Evolutionary conservation across 441 rosid species (phyloP).

Genomic region (Croton laevigatus): DNA sequence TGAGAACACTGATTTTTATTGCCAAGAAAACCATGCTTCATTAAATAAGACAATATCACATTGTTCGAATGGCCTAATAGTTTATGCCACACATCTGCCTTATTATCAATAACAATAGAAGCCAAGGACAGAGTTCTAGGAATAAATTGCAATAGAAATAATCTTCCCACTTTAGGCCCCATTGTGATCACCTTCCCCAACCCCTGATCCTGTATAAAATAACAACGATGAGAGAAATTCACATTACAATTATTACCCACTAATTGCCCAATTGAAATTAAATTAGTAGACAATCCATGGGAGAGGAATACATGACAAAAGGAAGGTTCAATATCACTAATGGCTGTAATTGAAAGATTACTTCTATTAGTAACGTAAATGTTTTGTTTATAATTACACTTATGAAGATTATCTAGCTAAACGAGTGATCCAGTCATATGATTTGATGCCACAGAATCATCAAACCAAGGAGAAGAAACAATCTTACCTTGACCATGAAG

Average conservation of each 20-base stretch:
- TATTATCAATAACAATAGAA: neutral
- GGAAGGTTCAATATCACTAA: neutral
- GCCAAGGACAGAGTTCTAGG: neutral
- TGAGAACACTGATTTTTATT: neutral
- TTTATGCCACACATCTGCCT: neutral
- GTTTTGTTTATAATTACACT: neutral
- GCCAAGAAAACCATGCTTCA: too few relatives aligned
- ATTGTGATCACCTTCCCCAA: neutral
- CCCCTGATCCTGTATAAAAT: neutral
- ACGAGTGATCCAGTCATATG: neutral
- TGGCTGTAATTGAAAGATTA: neutral
- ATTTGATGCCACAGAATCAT: neutral
- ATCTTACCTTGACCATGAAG: too few relatives aligned
- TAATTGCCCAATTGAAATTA: neutral
- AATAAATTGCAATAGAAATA: neutral
- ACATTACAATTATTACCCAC: neutral
- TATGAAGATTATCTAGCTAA: neutral
- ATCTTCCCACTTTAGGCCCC: neutral
- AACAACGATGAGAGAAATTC: neutral
- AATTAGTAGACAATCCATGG: neutral
- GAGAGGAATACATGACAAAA: neutral
- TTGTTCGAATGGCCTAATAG: too few relatives aligned
- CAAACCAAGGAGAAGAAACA: too few relatives aligned
- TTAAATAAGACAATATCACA: too few relatives aligned
- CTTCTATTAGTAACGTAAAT: neutral